phyloP scores from a whole-genome alignment of 345 rosid genomes.

The Lepidium africanum region DNA sequence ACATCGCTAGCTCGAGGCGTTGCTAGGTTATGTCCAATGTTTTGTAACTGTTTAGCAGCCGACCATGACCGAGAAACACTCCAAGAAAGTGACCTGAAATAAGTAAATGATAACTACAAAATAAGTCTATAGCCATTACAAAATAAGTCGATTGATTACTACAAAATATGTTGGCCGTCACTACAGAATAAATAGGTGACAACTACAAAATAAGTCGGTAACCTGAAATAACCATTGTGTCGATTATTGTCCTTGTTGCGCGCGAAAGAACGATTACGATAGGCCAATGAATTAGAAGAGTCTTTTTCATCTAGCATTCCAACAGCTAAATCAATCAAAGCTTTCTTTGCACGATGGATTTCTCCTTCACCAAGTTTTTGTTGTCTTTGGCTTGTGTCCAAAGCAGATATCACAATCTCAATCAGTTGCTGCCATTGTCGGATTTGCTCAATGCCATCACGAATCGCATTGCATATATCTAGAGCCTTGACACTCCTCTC shows the following conservation, averaged over 20 bases:
- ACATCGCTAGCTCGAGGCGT: slow-evolving; percentile 53
- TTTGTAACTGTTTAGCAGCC: slow-evolving; percentile 73
- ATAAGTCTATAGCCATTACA: too few species aligned
- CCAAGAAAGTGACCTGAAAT: slow-evolving; percentile 67
- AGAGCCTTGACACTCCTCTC: slow-evolving; percentile 75
- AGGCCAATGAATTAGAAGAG: slow-evolving; percentile 42
- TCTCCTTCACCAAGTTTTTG: slow-evolving; percentile 55
- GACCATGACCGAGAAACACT: slow-evolving; percentile 94
- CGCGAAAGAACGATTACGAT: slow-evolving; percentile 72
- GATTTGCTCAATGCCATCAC: slow-evolving; percentile 68
- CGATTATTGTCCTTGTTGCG: slow-evolving; percentile 38
- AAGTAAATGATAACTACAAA: too few species aligned
- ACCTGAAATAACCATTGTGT: slow-evolving; percentile 52
- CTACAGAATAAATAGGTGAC: too few species aligned
- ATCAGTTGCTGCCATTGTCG: slow-evolving; percentile 53
- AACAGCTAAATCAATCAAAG: slow-evolving; percentile 59
- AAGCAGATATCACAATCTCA: slow-evolving; percentile 51
- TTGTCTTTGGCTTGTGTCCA: slow-evolving; percentile 29
- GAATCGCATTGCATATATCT: slow-evolving; percentile 68
- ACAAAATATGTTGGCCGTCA: too few species aligned
- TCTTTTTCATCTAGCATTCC: slow-evolving; percentile 83
- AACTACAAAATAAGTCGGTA: slow-evolving; percentile 2
- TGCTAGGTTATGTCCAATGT: slow-evolving; percentile 50
- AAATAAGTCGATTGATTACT: too few species aligned
- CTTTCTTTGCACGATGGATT: slow-evolving; percentile 76